Evolutionary conservation across 768 basidiomycete genomes (phyloP).

Genomic region (Hygrocybe coccinea): DNA sequence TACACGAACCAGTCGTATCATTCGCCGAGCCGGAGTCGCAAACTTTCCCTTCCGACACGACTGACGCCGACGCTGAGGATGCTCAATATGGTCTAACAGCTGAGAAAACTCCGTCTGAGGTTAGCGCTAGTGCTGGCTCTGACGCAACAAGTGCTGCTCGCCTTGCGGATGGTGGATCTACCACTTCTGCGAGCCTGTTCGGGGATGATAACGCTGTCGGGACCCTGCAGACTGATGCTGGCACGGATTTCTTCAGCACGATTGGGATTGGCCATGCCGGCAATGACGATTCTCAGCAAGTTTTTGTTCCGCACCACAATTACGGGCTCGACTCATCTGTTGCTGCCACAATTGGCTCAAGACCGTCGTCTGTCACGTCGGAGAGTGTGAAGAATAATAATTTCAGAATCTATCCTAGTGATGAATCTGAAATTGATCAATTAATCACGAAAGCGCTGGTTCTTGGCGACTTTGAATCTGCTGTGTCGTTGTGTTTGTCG

Average conservation of each 20-base stretch:
- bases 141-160: slow-evolving; percentile 54
- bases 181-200: slow-evolving; percentile 80
- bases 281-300: slow-evolving; percentile 31
- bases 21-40: slow-evolving; percentile 72
- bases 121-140: slow-evolving; percentile 60
- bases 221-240: slow-evolving; percentile 59
- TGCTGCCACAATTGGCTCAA: slow-evolving; percentile 91
- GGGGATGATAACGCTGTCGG: slow-evolving; percentile 66
- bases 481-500: slow-evolving; percentile 86
- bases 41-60: slow-evolving; percentile 34
- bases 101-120: slow-evolving; percentile 71
- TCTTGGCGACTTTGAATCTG: slow-evolving; percentile 90
- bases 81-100: slow-evolving; percentile 29
- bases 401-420: slow-evolving; percentile 85
- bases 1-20: slow-evolving; percentile 74
- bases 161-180: slow-evolving; percentile 66
- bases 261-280: slow-evolving; percentile 52
- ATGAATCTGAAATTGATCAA: slow-evolving; percentile 82
- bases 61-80: slow-evolving; percentile 38
- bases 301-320: slow-evolving; percentile 73
- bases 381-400: slow-evolving; percentile 71
- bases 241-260: slow-evolving; percentile 85
- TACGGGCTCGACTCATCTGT: slow-evolving; percentile 84
- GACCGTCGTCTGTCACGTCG: slow-evolving; percentile 75
- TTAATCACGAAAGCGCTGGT: slow-evolving; percentile 91